Percentiles rank a stretch among this genome's conserved stretches.
Conservation (phyloP, 306 rosid species). For the Begonia loranthoides region DNA sequence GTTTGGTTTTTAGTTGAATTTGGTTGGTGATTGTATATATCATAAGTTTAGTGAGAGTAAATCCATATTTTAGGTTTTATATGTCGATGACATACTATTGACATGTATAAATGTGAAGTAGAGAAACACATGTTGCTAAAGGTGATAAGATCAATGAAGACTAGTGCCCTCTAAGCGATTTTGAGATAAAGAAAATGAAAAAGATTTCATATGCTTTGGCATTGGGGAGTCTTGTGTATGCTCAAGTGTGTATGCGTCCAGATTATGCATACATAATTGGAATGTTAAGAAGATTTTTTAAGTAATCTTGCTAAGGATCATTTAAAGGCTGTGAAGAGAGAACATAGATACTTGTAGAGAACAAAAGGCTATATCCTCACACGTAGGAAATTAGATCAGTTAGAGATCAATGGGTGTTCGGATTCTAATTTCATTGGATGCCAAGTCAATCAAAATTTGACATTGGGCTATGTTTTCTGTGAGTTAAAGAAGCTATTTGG, state of each 20-base stretch:
- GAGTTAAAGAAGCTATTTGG: background rate
- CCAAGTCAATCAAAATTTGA: background rate
- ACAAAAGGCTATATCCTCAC: background rate
- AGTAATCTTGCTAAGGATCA: background rate
- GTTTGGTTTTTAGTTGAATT: background rate
- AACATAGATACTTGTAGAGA: background rate
- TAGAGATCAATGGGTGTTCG: background rate
- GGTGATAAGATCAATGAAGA: background rate
- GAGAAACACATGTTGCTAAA: background rate
- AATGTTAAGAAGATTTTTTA: background rate
- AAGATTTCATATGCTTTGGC: background rate
- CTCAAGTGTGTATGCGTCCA: background rate
- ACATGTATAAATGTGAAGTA: background rate
- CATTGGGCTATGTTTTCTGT: background rate
- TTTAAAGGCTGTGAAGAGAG: background rate
- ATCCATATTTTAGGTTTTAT: background rate
- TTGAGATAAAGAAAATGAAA: background rate
- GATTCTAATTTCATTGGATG: background rate
- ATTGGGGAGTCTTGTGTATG: background rate
- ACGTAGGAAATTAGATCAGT: background rate
- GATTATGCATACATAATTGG: background rate
- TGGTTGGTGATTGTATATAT: background rate
- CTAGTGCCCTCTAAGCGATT: background rate
- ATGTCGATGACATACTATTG: background rate
- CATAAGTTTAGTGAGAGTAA: background rate